Evolutionary conservation across 768 basidiomycete genomes (phyloP).

Genomic region (Coprinellus micaceus): DNA sequence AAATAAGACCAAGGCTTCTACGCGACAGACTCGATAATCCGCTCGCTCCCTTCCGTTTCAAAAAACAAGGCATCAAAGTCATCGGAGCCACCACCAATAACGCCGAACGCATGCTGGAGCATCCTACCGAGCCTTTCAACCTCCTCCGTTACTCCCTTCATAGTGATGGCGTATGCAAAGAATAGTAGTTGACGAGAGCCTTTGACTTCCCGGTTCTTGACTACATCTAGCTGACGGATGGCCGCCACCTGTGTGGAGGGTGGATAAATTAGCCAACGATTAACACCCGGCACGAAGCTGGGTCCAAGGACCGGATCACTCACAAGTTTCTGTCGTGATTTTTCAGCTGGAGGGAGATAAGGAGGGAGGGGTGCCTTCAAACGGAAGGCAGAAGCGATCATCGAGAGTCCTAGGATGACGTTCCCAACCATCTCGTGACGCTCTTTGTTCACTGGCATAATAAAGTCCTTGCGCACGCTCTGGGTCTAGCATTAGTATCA

Average conservation of each 20-base stretch:
- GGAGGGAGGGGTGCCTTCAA: constrained; percentile 93
- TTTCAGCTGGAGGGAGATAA: constrained; percentile 90
- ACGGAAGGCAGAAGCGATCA: constrained; percentile 72
- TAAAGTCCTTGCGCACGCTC: constrained; percentile 83
- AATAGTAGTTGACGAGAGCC: constrained; percentile 85
- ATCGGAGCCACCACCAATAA: constrained; percentile 76
- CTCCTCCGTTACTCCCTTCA: constrained; percentile 91
- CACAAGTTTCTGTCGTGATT: constrained; percentile 76
- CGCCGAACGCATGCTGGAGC: constrained; percentile 88
- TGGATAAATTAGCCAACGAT: not conserved
- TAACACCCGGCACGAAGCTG: no score
- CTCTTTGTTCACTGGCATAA: constrained; percentile 85
- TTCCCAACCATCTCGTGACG: constrained; percentile 94
- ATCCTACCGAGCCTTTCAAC: constrained; percentile 77
- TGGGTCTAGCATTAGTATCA: constrained; percentile 25
- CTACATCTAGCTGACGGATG: constrained; percentile 81
- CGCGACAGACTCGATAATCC: constrained; percentile 21
- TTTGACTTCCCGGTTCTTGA: constrained; percentile 77
- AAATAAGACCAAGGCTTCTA: no score
- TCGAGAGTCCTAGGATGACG: constrained; percentile 86
- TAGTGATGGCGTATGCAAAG: constrained; percentile 90
- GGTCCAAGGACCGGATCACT: no score
- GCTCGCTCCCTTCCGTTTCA: constrained; percentile 19
- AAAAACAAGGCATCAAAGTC: constrained; percentile 82
- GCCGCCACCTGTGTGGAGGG: constrained; percentile 59